Conservation (phyloP, 2,329 filamentous ascomycete species). For the Aspergillus nomiae region DNA sequence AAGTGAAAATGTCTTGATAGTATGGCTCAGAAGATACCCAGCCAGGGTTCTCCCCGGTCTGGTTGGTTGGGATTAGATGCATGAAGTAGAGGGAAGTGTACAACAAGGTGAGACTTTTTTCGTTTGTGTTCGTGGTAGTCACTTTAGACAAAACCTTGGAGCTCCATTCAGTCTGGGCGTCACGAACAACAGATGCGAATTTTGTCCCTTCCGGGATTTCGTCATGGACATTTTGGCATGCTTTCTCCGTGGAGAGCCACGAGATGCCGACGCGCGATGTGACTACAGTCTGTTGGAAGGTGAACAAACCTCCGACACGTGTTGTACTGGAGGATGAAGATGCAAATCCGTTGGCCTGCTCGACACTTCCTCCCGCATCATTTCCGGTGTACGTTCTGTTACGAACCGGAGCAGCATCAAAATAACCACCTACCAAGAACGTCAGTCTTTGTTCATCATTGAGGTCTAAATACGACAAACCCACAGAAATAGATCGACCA, state of each 20-base stretch:
- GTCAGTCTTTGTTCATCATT: constrained; percentile 1
- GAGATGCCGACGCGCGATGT: constrained; percentile 67
- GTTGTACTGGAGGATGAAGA: constrained; percentile 50
- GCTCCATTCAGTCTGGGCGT: constrained; percentile 61
- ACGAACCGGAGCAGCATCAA: constrained; percentile 46
- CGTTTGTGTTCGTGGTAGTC: constrained; percentile 60
- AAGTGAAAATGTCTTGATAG: constrained; percentile 71
- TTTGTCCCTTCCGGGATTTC: constrained; percentile 56
- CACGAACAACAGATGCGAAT: constrained; percentile 49
- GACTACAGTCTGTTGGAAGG: constrained; percentile 52
- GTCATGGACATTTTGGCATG: constrained; percentile 59
- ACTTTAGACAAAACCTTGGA: constrained; percentile 64
- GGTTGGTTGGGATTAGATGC: constrained; percentile 69
- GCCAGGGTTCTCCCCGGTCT: constrained; percentile 69
- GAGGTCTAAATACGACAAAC: constrained; percentile 1
- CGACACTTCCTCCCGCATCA: constrained; percentile 29
- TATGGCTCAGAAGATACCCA: constrained; percentile 69
- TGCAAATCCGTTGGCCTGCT: constrained; percentile 30
- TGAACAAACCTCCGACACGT: constrained; percentile 51
- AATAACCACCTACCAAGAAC: constrained; percentile 58
- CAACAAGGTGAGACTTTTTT: constrained; percentile 59
- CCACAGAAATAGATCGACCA: constrained; percentile 43
- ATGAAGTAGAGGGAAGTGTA: constrained; percentile 72
- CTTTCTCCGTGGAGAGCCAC: constrained; percentile 64
- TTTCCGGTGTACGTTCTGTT: constrained; percentile 32